Percentiles rank a stretch among this genome's conserved stretches.
Conservation (phyloP, 371 early-diverging fungal genomes). For the Sporodiniella umbellata region DNA sequence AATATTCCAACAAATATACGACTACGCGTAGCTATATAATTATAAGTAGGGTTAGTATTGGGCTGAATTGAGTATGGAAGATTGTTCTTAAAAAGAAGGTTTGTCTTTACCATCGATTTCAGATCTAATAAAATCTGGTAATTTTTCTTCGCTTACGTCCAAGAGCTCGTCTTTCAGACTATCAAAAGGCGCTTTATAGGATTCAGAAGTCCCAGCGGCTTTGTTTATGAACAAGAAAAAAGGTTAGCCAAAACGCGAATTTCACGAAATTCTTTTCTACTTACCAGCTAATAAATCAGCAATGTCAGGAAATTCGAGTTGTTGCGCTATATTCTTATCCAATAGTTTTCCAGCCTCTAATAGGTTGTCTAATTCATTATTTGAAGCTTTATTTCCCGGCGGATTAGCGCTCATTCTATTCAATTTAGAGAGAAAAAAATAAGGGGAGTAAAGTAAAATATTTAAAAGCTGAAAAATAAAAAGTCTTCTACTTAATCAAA, state of each 20-base stretch:
- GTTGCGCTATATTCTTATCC: neutral
- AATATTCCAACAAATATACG: constrained; percentile 85
- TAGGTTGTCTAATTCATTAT: neutral
- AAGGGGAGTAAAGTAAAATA: too few species aligned
- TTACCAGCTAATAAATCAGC: constrained; percentile 35
- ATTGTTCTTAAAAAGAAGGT: neutral
- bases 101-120: constrained; percentile 59
- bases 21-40: constrained; percentile 53
- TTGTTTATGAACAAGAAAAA: neutral
- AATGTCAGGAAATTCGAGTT: constrained; percentile 38
- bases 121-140: constrained; percentile 70
- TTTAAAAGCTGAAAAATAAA: too few species aligned
- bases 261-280: neutral
- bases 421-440: neutral
- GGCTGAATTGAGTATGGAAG: too few species aligned
- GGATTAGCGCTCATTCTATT: neutral
- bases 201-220: constrained; percentile 23
- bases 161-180: constrained; percentile 48
- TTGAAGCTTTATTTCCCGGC: neutral
- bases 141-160: constrained; percentile 46
- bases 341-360: neutral
- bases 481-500: neutral
- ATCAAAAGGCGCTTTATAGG: constrained; percentile 12
- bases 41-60: too few species aligned
- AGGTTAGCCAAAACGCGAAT: neutral